phyloP scores from a whole-genome alignment of 2,329 filamentous ascomycete species.

The Aureobasidium uvarum region DNA sequence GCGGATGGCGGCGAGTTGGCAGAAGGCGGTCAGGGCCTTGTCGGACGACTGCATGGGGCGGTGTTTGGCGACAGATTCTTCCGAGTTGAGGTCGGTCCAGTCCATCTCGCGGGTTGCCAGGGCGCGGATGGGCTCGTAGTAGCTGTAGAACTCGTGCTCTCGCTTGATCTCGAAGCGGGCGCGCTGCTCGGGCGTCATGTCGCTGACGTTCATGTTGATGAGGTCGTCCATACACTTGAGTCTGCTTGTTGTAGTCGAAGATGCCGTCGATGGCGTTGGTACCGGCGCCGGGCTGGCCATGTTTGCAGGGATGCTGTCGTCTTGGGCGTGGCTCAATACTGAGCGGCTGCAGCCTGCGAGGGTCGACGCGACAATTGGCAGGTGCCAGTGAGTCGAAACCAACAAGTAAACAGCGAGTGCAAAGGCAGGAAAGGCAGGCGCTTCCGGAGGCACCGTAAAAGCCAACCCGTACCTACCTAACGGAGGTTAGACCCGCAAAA shows the following conservation, averaged over 20 bases:
- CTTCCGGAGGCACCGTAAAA: background rate
- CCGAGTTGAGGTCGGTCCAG: slow-evolving; percentile 28
- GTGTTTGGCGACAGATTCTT: slow-evolving; percentile 23
- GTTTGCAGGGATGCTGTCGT: background rate
- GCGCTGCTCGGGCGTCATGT: slow-evolving; percentile 15
- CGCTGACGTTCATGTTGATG: slow-evolving; percentile 4
- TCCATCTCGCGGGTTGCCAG: slow-evolving; percentile 25
- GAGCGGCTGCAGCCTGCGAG: background rate
- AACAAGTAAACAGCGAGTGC: background rate
- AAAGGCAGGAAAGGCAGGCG: background rate
- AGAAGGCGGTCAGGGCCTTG: slow-evolving; percentile 39
- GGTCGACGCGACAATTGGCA: background rate
- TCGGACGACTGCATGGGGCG: slow-evolving; percentile 30
- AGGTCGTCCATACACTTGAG: background rate
- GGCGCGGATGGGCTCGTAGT: slow-evolving; percentile 31
- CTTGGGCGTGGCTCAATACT: background rate
- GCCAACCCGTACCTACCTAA: no score
- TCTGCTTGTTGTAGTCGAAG: background rate
- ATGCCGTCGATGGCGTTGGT: background rate
- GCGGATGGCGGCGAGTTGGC: slow-evolving; percentile 41
- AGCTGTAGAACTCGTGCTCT: slow-evolving; percentile 31
- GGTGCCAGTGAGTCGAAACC: background rate
- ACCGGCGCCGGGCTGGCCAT: background rate
- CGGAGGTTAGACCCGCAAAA: background rate
- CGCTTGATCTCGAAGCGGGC: slow-evolving; percentile 21